These are phyloP conservation scores for Aspergillus egyptiacus DNA, from an alignment of 495 filamentous ascomycete species.

Conservation along the genomic window DNA sequence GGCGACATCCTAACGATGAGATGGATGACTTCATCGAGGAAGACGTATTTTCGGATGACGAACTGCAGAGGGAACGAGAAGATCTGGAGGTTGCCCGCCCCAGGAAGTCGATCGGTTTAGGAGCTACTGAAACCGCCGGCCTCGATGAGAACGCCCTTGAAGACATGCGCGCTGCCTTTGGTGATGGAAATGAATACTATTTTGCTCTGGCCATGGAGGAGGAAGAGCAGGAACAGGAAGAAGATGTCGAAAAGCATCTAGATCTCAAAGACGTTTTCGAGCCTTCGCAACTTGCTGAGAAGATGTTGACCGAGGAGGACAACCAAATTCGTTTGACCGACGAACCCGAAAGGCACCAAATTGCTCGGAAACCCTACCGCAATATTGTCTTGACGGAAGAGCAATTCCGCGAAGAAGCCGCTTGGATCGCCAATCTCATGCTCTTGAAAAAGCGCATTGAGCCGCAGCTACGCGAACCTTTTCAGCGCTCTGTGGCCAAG, in stretches of 20 bases:
- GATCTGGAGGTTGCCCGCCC: constrained; percentile 81
- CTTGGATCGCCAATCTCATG: constrained; percentile 85
- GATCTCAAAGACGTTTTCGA: constrained; percentile 97
- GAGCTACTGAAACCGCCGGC: constrained; percentile 61
- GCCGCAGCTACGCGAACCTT: constrained; percentile 65
- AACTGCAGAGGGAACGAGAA: constrained; percentile 68
- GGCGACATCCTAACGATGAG: constrained; percentile 64
- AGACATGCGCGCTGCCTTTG: constrained; percentile 93
- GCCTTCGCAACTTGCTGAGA: constrained; percentile 85
- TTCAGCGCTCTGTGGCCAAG: constrained; percentile 80
- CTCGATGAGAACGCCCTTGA: constrained; percentile 87
- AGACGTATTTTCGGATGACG: constrained; percentile 85
- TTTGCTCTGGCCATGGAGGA: constrained; percentile 87
- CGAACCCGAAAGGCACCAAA: constrained; percentile 89
- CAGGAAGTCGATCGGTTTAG: constrained; percentile 53
- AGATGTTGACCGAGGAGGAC: constrained; percentile 91
- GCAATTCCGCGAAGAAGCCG: constrained; percentile 78
- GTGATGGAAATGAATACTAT: constrained; percentile 88
- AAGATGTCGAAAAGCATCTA: constrained; percentile 65
- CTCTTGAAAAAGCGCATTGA: constrained; percentile 74
- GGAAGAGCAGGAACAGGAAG: constrained; percentile 58
- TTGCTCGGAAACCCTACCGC: constrained; percentile 81
- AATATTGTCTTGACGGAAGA: constrained; percentile 69
- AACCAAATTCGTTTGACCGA: constrained; percentile 80
- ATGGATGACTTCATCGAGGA: constrained; percentile 98